phyloP scores from a whole-genome alignment of 2,329 filamentous ascomycete species.

The Verticillium tricorpus region DNA sequence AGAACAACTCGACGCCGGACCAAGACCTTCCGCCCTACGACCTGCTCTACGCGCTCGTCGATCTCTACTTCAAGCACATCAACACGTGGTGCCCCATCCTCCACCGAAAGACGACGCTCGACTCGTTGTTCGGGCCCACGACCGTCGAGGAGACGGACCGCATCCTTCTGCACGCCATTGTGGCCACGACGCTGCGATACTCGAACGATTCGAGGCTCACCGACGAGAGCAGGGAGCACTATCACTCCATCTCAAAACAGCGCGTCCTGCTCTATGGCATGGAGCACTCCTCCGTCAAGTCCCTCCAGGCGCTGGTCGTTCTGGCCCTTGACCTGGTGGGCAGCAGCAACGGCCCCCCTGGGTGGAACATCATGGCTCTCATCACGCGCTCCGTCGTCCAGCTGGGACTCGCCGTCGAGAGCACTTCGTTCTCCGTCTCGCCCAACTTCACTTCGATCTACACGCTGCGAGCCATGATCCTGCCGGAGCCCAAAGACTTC shows the following conservation, averaged over 20 bases:
- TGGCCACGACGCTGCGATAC: constrained; percentile 81
- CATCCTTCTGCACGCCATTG: constrained; percentile 81
- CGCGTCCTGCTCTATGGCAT: constrained; percentile 83
- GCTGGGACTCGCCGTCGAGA: constrained; percentile 78
- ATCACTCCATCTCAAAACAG: constrained; percentile 78
- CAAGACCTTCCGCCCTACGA: constrained; percentile 72
- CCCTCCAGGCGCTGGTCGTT: constrained; percentile 82
- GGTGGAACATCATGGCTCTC: constrained; percentile 86
- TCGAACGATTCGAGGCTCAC: constrained; percentile 73
- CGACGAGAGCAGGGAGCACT: constrained; percentile 66
- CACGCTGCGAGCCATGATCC: constrained; percentile 77
- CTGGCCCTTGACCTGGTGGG: constrained; percentile 81
- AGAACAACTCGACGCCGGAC: constrained; percentile 46
- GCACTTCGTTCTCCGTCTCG: constrained; percentile 71
- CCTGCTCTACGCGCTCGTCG: constrained; percentile 66
- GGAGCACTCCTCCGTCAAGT: constrained; percentile 84
- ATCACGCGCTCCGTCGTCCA: constrained; percentile 88
- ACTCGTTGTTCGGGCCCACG: constrained; percentile 74
- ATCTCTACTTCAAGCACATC: constrained; percentile 75
- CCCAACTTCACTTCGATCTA: constrained; percentile 83
- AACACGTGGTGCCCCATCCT: constrained; percentile 86
- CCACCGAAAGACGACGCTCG: constrained; percentile 77
- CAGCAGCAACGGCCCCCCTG: constrained; percentile 82
- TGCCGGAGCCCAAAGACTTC: constrained; percentile 79
- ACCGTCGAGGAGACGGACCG: constrained; percentile 76